Evolutionary conservation across 768 basidiomycete species (phyloP), one percentile per base, ranked within the genome.

Genomic region (Fomitopsis pulvina): DNA sequence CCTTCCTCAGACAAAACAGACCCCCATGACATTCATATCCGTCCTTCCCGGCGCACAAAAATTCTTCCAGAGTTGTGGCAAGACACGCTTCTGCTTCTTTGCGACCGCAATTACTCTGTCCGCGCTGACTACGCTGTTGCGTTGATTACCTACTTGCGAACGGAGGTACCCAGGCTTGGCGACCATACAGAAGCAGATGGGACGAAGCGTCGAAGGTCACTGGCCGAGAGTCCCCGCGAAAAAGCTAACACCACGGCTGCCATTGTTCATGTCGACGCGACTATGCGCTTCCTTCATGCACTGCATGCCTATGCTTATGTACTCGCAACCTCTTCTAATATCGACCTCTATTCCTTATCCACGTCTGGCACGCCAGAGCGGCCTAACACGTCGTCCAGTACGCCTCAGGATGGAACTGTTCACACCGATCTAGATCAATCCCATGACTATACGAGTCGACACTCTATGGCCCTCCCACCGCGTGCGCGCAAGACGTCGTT

Each of bases 1-100:
- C 53, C 55, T 20, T 41, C 49, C 10, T 18, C 50, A 3, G n/a
- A 42, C 16, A 34, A 49, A 22, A 27, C 53, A 4, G 45, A 53
- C 4, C 24, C 56, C 24, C 49, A 51, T 25, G 59, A 63, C 11
- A 57, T 55, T 3, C 65, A 65, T 8, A 48, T 70, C 41, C 73
- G 71, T 21, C 61, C 67, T 22, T 72, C 80, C n/a, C 74, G 81
- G 45, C 71, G 88, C 51, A 82, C 80, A 9, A 75, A 75, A 53
- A 77, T 96, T 27, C 74, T 85, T 2, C 84, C 87, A 25, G 91
- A 92, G 60, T 78, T 86, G 28, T 95, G 92, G 92, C 89, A 92
- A 62, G 92, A 95, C 53, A 93, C 89, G 1, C 66, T 95, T 39
- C 85, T 84, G 42, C 72, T 96, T 24, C 67, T 95, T 3, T 94